Evolutionary conservation across 805 yeast species (phyloP), one percentile per base, ranked within the genome.

Genomic region (Candida xyloterini): DNA sequence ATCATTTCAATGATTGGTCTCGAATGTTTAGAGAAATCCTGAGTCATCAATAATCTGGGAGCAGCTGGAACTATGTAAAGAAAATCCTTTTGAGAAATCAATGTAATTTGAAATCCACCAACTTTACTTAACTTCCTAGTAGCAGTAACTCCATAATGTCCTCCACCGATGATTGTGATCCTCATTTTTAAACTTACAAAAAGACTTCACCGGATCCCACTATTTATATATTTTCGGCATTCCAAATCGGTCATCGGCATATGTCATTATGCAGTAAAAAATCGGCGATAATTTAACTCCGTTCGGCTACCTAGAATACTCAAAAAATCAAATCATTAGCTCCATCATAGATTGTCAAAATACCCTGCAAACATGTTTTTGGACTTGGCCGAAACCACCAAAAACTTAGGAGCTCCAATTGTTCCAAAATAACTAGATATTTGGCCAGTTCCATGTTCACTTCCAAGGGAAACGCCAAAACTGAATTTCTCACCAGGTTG

Each of bases 401-500:
- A 10, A 34, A 43, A 56, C 18, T 43, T 41, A 2, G 65, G 66
- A 5, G 42, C 16, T 5, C 21, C 9, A 5, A 50, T 7, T 8
- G 46, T 31, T 5, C 63, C 63, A 5, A 59, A 2, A 55, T 7
- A 1, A 41, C 38, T 7, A 42, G 2, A n/a, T n/a, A n/a, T n/a
- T 32, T 62, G 64, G 4, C 65, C 66, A 18, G 48, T 41, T 3
- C 59, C 65, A 25, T 41, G 15, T 1, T 37, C 30, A 10, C 57
- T 51, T 9, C 66, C 66, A 27, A 60, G 22, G 35, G 52, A 43
- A 11, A 56, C 47, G 27, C 48, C 44, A 14, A 38, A 26, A 7
- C 15, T 22, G 3, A 13, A 10, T 23, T 25, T 30, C 14, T 35
- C 36, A 3, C n/a, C 23, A 10, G 25, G 27, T 10, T 13, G 16